phyloP scores from a whole-genome alignment of 108 stramenopile genomes.

The Conticribra guillardii region DNA sequence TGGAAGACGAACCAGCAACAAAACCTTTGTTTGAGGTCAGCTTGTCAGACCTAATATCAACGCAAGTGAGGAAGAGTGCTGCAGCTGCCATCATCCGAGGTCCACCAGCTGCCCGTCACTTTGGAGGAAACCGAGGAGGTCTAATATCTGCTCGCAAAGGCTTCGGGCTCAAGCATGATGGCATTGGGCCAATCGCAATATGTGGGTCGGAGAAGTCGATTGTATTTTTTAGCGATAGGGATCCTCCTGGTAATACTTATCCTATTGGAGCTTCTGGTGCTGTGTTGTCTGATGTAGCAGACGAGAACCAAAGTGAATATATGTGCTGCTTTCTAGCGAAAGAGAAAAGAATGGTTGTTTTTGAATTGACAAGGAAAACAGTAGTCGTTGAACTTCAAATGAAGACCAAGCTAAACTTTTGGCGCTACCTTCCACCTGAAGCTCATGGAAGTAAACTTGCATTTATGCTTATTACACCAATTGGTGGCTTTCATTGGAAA shows the following conservation, averaged over 20 bases:
- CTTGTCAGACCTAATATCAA: constrained; percentile 61
- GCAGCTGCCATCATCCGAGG: constrained; percentile 85
- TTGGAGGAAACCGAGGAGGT: constrained; percentile 90
- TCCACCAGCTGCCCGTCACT: constrained; percentile 87
- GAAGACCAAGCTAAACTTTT: constrained; percentile 93
- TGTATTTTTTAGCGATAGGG: constrained; percentile 73
- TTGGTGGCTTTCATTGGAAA: constrained; percentile 92
- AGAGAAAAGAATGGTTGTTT: constrained; percentile 87
- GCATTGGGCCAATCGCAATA: constrained; percentile 83
- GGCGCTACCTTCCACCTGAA: constrained; percentile 88
- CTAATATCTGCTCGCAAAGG: constrained; percentile 33
- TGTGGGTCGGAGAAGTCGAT: constrained; percentile 90
- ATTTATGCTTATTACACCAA: constrained; percentile 87
- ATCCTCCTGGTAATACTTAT: constrained; percentile 80
- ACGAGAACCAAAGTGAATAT: constrained; percentile 79
- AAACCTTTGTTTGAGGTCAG: constrained; percentile 57
- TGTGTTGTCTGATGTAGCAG: constrained; percentile 84
- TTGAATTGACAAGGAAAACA: constrained; percentile 76
- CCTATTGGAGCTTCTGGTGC: constrained; percentile 90
- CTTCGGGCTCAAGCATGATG: constrained; percentile 46
- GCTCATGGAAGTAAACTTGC: constrained; percentile 77
- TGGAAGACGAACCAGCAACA: not conserved
- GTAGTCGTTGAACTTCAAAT: constrained; percentile 90
- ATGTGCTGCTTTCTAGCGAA: constrained; percentile 90
- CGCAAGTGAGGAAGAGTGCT: constrained; percentile 77